Evolutionary conservation across 1,284 basidiomycete genomes (phyloP).

Genomic region (Puccinia polysora): DNA sequence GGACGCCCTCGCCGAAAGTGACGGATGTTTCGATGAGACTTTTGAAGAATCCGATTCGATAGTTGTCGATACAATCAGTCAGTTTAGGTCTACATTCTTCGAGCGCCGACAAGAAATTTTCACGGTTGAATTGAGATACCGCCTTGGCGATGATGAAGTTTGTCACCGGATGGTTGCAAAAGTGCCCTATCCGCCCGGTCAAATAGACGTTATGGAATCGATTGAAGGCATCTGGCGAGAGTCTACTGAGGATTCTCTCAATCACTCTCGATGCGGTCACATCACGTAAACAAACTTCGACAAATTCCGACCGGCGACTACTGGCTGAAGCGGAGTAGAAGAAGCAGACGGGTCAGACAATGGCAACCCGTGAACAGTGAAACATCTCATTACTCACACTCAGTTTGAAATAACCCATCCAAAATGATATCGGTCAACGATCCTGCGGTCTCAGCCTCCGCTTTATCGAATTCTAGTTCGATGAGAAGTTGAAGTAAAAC

Average conservation of each 20-base stretch:
- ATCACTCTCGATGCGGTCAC: conserved; percentile 79
- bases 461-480: conserved; percentile 68
- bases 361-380: background rate
- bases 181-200: conserved; percentile 63
- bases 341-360: no score
- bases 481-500: conserved; percentile 60
- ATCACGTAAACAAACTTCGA: conserved; percentile 72
- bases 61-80: conserved; percentile 60
- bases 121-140: conserved; percentile 60
- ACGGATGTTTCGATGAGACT: conserved; percentile 65
- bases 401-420: conserved; percentile 68
- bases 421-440: conserved; percentile 77
- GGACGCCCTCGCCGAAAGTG: background rate
- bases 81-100: conserved; percentile 61
- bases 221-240: conserved; percentile 63
- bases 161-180: conserved; percentile 75
- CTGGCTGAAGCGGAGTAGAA: conserved; percentile 32
- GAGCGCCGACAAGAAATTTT: conserved; percentile 62
- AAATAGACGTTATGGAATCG: conserved; percentile 74
- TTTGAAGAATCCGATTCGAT: conserved; percentile 64
- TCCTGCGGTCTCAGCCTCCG: conserved; percentile 60
- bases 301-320: conserved; percentile 62
- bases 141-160: conserved; percentile 84
- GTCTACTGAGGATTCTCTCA: conserved; percentile 67
- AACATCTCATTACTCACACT: conserved; percentile 57